Conservation (phyloP, 345 rosid species). For the Populus deltoides region DNA sequence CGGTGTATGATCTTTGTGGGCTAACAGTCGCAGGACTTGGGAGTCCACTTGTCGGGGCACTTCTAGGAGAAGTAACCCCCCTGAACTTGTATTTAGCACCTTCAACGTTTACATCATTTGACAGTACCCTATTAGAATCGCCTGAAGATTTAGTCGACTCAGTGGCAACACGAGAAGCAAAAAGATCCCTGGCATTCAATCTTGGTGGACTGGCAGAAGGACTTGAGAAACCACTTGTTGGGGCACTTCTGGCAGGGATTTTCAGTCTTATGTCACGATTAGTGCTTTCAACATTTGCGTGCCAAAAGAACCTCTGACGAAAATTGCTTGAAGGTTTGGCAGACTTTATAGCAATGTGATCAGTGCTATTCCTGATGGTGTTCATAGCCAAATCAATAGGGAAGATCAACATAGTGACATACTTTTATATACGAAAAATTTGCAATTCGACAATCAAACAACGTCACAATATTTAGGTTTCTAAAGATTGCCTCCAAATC, state of each 20-base stretch:
- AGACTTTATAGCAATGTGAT: conserved; percentile 13
- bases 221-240: conserved; percentile 51
- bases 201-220: conserved; percentile 47
- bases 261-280: conserved; percentile 31
- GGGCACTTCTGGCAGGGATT: conserved; percentile 54
- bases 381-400: neutral
- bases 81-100: conserved; percentile 25
- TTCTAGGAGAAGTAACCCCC: conserved; percentile 33
- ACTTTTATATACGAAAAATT: neutral
- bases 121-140: conserved; percentile 26
- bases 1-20: conserved; percentile 32
- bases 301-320: conserved; percentile 22
- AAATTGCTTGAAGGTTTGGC: conserved; percentile 14
- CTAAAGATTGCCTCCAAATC: neutral
- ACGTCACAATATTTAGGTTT: neutral
- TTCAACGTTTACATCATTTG: conserved; percentile 30
- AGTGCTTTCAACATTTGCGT: conserved; percentile 21
- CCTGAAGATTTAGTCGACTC: conserved; percentile 14
- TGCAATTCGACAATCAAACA: neutral
- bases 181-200: conserved; percentile 15
- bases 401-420: neutral
- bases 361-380: conserved; percentile 28
- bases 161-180: neutral
- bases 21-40: conserved; percentile 47
- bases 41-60: conserved; percentile 56